Percentiles rank a stretch among this genome's conserved stretches.
These are phyloP conservation scores for Agapanthus africanus DNA, from an alignment of 106 monocot species.

Conservation along the genomic window DNA sequence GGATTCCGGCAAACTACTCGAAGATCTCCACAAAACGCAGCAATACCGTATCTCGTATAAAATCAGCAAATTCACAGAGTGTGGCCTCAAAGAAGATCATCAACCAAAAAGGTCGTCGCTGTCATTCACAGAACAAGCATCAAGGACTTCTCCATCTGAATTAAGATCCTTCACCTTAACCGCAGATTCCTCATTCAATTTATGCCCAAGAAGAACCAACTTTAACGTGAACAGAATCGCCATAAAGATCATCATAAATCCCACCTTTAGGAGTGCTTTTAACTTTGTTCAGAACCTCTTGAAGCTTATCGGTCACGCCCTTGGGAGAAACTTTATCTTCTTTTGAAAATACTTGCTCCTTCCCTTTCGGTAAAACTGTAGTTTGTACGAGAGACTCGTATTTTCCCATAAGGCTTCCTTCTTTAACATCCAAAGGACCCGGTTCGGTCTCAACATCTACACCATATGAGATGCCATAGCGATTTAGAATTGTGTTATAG, in stretches of 20 bases:
- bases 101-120: slow-evolving; percentile 89
- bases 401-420: slow-evolving; percentile 94
- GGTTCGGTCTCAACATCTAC: slow-evolving; percentile 86
- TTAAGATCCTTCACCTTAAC: slow-evolving; percentile 9
- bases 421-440: slow-evolving; percentile 85
- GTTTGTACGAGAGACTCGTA: slow-evolving; percentile 92
- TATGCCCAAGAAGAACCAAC: slow-evolving; percentile 84
- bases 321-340: no score
- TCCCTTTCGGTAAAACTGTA: slow-evolving; percentile 85
- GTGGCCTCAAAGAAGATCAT: no score
- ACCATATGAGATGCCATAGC: slow-evolving; percentile 87
- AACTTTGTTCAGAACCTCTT: slow-evolving; percentile 74
- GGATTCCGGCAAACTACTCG: no score
- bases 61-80: no score
- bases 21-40: no score
- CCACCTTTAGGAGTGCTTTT: slow-evolving; percentile 43
- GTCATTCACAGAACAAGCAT: slow-evolving; percentile 39
- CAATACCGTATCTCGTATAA: no score
- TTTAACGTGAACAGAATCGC: slow-evolving; percentile 48
- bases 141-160: slow-evolving; percentile 10
- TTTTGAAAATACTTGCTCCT: slow-evolving; percentile 48
- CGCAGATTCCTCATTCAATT: no score
- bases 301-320: slow-evolving; percentile 82
- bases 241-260: slow-evolving; percentile 79
- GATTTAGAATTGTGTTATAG: slow-evolving; percentile 86